phyloP scores from a whole-genome alignment of 2,329 filamentous ascomycete species.

The Zalaria sp. region DNA sequence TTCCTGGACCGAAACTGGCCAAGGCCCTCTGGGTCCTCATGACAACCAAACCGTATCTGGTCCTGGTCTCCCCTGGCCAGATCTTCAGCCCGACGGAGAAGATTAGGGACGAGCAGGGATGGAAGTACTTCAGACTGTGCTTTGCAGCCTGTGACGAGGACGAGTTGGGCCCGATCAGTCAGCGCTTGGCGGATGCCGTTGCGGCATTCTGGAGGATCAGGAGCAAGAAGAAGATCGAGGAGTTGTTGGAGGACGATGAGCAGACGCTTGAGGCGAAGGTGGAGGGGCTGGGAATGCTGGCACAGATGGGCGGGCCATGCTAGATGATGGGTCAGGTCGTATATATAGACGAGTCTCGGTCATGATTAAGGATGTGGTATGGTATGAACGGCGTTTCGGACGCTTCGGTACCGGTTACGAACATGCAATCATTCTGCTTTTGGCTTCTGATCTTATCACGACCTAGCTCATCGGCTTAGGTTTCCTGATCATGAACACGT shows the following conservation, averaged over 20 bases:
- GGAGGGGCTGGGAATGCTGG: neutral
- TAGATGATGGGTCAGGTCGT: too few species aligned
- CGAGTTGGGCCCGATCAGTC: conserved; percentile 47
- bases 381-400: too few species aligned
- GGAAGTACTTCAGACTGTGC: conserved; percentile 64
- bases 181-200: conserved; percentile 54
- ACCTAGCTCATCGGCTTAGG: neutral
- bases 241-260: conserved; percentile 34
- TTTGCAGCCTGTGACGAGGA: conserved; percentile 73
- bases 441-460: too few species aligned
- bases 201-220: conserved; percentile 67
- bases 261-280: conserved; percentile 3
- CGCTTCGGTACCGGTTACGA: too few species aligned
- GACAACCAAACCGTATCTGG: conserved; percentile 53
- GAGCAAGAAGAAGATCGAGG: conserved; percentile 50
- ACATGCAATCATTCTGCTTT: too few species aligned
- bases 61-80: conserved; percentile 54
- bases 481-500: conserved; percentile 13
- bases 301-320: too few species aligned
- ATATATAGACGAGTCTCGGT: too few species aligned
- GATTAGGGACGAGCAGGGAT: conserved; percentile 44
- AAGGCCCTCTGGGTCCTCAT: conserved; percentile 58
- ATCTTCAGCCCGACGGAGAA: conserved; percentile 59
- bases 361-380: too few species aligned
- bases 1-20: conserved; percentile 41